Evolutionary conservation across 257 asterid genomes (phyloP), one percentile per base, ranked within the genome.

Genomic region (Linaria vulgaris): DNA sequence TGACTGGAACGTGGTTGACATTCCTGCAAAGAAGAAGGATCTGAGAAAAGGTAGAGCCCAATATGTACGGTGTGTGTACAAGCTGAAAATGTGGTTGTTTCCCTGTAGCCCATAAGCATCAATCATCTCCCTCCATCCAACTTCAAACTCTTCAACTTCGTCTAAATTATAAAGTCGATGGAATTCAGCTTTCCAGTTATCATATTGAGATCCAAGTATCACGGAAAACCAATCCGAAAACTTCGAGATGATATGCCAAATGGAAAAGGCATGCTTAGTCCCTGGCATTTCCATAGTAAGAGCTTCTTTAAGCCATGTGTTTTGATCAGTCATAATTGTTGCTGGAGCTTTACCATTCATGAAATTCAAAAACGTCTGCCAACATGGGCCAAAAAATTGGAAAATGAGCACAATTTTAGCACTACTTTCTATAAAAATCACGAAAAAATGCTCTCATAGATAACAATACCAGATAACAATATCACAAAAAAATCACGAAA

Each of bases 271-370:
- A 23, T 83, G 90, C 75, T 74, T 80, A 14, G 83, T 76, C 70
- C 68, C 72, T 14, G 90, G 78, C 85, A 83, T 78, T 72, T 81
- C 87, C 58, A 56, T 45, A 47, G 77, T 66, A 39, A 80, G 57
- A 19, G 87, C 85, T 72, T 83, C 87, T 74, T 80, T 83, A 14
- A 83, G 87, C 79, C 85, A 76, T 30, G 79, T 76, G 72, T 80
- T 83, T 67, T 83, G 87, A 69, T 83, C 85, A 5, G 90, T 83
- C 66, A 80, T 72, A 47, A 83, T 74, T 45, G 87, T 70, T 62
- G 61, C 77, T 0, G 90, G 90, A 55, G 80, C 77, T 64, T 83
- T 83, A 24, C 83, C 80, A 54, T 64, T 76, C 90, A 80, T 78
- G 72, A 81, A 78, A 64, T 66, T 68, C 80, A 83, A 49, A 73